These are phyloP conservation scores for Spiraea crenata DNA, from an alignment of 331 rosid species.

Conservation along the genomic window DNA sequence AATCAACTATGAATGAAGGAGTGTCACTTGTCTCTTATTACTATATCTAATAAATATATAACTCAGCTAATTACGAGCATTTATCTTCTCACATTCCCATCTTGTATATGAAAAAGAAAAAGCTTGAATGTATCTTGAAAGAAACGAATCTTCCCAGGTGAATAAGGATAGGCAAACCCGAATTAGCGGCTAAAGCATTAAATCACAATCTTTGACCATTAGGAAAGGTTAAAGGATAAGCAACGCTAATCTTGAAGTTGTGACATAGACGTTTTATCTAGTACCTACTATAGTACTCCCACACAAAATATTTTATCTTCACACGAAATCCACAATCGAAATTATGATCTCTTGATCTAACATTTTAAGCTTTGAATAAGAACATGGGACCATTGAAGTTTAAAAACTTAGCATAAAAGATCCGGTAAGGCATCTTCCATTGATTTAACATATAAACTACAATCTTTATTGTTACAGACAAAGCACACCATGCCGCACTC, in stretches of 20 bases:
- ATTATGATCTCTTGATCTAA: background rate
- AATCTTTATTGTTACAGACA: background rate
- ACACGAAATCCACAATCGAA: background rate
- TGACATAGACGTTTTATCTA: background rate
- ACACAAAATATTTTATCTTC: background rate
- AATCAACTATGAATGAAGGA: too few species aligned
- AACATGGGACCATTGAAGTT: too few species aligned
- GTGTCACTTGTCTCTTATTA: too few species aligned
- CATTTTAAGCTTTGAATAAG: too few species aligned
- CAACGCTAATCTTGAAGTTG: background rate
- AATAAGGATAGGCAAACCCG: background rate
- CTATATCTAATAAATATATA: too few species aligned
- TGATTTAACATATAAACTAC: background rate
- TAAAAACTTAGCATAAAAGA: background rate
- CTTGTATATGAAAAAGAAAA: too few species aligned
- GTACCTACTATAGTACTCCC: background rate
- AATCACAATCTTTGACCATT: background rate
- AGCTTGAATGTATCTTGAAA: background rate
- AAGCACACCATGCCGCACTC: slow-evolving; percentile 20
- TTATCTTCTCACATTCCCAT: too few species aligned
- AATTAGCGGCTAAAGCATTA: background rate
- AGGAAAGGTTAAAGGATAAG: background rate
- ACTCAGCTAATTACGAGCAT: too few species aligned
- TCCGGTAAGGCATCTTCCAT: background rate
- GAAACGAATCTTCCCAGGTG: background rate